Base-by-base conservation (phyloP, 352 stramenopile genomes). In the Blastocystis sp. region DNA sequence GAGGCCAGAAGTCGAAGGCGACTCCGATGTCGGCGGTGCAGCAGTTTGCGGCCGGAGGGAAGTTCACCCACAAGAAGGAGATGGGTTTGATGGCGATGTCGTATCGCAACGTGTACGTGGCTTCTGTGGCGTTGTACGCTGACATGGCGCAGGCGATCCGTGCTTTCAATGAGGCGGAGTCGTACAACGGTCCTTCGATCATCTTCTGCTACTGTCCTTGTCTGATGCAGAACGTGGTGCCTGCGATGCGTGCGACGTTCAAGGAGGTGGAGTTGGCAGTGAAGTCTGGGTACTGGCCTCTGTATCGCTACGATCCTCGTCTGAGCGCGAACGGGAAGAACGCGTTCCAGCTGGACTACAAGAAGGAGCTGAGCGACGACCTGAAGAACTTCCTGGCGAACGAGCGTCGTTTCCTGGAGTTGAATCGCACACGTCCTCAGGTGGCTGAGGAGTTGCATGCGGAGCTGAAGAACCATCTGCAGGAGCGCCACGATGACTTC, bases 71-170 rank as follows among this genome's bases (percentile, higher is more conserved):
- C 89, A 97, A 97, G 92, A 95, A 95, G 53, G 94, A 96, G 70
- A 92, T 97, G 15, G 94, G 94, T 45, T 91, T 96, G 68, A 96
- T 96, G 69, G 95, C 95, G 20, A 97, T 97, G 94, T 94, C 95
- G 87, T 97, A 97, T 90, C 94, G 95, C 87, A 95, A 97, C 90
- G 93, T 94, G 0, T 97, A 97, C 90, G 94, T 97, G 61, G 94
- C 94, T 5, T 96, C 94, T 0, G 94, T 97, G 3, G 94, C 93
- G 50, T 90, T 97, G 18, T 79, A 79, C 54, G 69, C 69, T 8
- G 69, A 79, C 54, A 79, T 79, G 69, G 29, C 23, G 15, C 95
- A 96, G 92, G 93, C 96, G 59, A 91, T 96, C 63, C 93, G 94
- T 61, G 93, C 94, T n/a, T 90, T 96, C 66, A 94, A 96, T 87